Conservation (phyloP, 2,329 filamentous ascomycete genomes). For the Penicillium sp. region DNA sequence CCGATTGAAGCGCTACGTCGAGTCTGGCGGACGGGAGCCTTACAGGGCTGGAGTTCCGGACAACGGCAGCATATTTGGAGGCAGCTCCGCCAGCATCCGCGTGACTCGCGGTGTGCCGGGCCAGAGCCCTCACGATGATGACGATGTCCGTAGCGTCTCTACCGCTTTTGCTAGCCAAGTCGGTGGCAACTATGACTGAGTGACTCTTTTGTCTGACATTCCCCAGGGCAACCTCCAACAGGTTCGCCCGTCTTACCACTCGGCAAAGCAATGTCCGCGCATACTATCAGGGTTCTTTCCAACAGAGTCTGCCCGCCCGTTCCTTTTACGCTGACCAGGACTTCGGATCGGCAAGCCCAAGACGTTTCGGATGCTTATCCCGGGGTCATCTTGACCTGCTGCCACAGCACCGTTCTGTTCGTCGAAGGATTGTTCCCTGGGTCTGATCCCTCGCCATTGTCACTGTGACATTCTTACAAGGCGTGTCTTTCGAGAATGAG, state of each 20-base stretch:
- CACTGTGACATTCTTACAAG: constrained; percentile 6
- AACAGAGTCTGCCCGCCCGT: constrained; percentile 17
- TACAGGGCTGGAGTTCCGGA: constrained; percentile 46
- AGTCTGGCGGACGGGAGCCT: constrained; percentile 62
- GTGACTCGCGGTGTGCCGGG: constrained; percentile 39
- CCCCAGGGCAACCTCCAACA: constrained; percentile 14
- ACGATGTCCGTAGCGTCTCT: constrained; percentile 79
- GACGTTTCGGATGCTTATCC: constrained; percentile 8
- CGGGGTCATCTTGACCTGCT: constrained; percentile 4
- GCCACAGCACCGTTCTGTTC: constrained; percentile 6
- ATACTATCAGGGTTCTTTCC: constrained; percentile 14
- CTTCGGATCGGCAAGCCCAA: constrained; percentile 11
- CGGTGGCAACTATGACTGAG: constrained; percentile 57
- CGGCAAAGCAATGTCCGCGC: constrained; percentile 14
- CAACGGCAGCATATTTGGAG: constrained; percentile 58
- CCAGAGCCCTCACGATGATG: constrained; percentile 61
- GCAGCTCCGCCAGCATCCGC: constrained; percentile 47
- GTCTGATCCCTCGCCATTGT: constrained; percentile 9
- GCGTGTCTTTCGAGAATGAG: constrained; percentile 6
- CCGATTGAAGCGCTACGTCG: constrained; percentile 86
- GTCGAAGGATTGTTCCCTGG: constrained; percentile 7
- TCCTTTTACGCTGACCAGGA: constrained; percentile 14
- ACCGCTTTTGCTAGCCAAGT: constrained; percentile 96
- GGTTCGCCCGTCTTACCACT: constrained; percentile 10
- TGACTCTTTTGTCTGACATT: constrained; percentile 6